These are phyloP conservation scores for Sphagnum contortum DNA, from an alignment of 225 moss, liverwort and hornwort species.

Conservation along the genomic window DNA sequence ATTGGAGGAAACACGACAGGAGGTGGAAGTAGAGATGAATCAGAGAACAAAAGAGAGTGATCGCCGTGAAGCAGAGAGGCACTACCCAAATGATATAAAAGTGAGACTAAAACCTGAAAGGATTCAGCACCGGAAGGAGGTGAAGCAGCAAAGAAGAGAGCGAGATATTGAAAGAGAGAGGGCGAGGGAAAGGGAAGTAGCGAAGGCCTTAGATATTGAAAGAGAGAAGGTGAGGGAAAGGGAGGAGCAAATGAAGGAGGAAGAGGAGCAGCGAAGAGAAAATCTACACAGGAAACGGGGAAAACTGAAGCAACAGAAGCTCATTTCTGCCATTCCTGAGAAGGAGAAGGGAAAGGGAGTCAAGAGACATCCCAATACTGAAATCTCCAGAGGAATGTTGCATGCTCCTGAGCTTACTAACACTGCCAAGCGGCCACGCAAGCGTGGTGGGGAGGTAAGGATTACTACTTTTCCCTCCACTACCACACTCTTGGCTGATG, in stretches of 20 bases:
- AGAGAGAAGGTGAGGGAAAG: conserved; percentile 24
- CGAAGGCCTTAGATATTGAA: conserved; percentile 9
- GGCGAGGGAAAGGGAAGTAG: conserved; percentile 23
- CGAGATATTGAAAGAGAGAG: conserved; percentile 42
- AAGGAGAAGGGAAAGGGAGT: conserved; percentile 52
- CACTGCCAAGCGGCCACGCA: conserved; percentile 69
- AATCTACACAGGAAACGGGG: conserved; percentile 18
- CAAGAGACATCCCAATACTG: conserved; percentile 45
- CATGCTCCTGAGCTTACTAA: conserved; percentile 34
- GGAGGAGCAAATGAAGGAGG: conserved; percentile 19
- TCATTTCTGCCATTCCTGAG: conserved; percentile 3
- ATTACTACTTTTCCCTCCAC: neutral
- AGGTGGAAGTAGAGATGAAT: conserved; percentile 14
- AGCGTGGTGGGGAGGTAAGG: conserved; percentile 89
- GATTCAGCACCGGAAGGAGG: conserved; percentile 3
- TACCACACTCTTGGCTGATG: neutral
- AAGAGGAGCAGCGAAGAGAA: conserved; percentile 15
- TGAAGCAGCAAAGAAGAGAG: conserved; percentile 13
- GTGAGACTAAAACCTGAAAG: too few species aligned
- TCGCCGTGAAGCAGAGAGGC: too few species aligned
- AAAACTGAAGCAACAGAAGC: conserved; percentile 12
- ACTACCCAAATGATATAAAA: too few species aligned
- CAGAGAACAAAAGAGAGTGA: too few species aligned
- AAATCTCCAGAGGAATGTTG: conserved; percentile 13
- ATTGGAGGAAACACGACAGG: conserved; percentile 28